A percentile compares a stretch with the other conserved stretches of the same genome.
Evolutionary conservation across 2,329 filamentous ascomycete genomes (phyloP).

Genomic region (Talaromyces sp.): DNA sequence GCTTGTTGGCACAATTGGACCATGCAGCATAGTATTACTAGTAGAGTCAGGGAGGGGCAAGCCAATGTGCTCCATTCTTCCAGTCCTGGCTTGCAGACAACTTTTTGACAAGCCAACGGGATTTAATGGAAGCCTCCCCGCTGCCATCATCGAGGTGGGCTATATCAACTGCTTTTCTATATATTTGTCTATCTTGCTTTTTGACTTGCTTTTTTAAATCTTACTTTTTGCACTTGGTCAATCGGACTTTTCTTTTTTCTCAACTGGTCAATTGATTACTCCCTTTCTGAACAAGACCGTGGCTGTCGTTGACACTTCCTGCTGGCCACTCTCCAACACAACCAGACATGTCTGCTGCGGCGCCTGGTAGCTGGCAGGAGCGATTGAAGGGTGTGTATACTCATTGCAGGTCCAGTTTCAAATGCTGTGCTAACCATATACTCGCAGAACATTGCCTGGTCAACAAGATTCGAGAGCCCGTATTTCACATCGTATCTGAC

Average conservation of each 20-base stretch:
- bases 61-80: neutral
- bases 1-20: neutral
- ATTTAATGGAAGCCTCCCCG: conserved; percentile 1
- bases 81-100: neutral
- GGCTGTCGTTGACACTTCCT: neutral
- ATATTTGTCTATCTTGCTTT: neutral
- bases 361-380: conserved; percentile 49
- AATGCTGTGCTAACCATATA: neutral
- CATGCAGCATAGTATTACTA: neutral
- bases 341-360: conserved; percentile 19
- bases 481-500: conserved; percentile 69
- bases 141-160: neutral
- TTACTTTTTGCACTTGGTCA: neutral
- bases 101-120: neutral
- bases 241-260: neutral
- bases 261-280: neutral
- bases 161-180: conserved; percentile 7
- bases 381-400: conserved; percentile 47
- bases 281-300: neutral
- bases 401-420: neutral
- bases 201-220: neutral
- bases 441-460: conserved; percentile 54
- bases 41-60: neutral
- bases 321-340: neutral
- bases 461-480: conserved; percentile 50